Conservation (phyloP, 257 asterid species). For the Voacanga thouarsii region DNA sequence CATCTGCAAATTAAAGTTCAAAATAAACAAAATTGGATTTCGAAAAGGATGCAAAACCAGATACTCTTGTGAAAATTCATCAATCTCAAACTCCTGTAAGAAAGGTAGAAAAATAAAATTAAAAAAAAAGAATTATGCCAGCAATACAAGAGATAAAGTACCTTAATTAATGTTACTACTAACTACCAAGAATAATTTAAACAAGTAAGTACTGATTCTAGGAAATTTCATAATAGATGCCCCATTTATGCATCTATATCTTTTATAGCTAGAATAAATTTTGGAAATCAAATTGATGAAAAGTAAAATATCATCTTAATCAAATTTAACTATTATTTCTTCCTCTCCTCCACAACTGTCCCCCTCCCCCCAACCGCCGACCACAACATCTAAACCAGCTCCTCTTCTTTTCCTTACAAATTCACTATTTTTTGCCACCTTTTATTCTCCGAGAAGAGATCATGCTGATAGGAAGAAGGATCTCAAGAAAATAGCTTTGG, state of each 20-base stretch:
- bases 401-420: background rate
- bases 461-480: background rate
- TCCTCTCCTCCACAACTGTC: no score
- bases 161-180: background rate
- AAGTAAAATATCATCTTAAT: no score
- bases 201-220: background rate
- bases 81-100: constrained; percentile 81
- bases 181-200: background rate
- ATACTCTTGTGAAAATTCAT: constrained; percentile 66
- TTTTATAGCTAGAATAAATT: no score
- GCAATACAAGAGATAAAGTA: background rate
- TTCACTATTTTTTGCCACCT: background rate
- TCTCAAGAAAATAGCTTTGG: background rate
- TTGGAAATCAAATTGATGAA: no score
- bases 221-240: no score
- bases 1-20: no score
- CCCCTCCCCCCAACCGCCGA: no score
- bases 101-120: constrained; percentile 11
- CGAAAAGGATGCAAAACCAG: constrained; percentile 43
- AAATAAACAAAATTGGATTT: background rate
- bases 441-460: background rate
- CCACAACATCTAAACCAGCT: no score
- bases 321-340: no score
- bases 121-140: background rate
- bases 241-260: no score